phyloP scores from a whole-genome alignment of 352 stramenopile species.

The Phytophthora cryptogea region DNA sequence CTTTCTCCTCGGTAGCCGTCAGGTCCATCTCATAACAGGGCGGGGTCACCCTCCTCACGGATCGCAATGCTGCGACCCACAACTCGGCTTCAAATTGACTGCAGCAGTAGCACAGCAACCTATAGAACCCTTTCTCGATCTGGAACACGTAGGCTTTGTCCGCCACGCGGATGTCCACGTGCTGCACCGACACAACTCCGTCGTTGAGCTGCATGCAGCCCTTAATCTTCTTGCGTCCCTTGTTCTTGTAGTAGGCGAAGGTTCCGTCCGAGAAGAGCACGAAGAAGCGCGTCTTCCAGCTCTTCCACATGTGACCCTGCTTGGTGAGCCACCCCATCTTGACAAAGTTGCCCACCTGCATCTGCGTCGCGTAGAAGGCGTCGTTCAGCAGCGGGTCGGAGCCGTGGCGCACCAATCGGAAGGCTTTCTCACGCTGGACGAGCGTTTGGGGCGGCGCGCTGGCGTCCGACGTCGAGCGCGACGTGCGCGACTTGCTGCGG shows the following conservation, averaged over 20 bases:
- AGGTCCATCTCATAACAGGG: slow-evolving; percentile 72
- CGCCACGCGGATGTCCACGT: slow-evolving; percentile 70
- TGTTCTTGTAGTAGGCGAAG: slow-evolving; percentile 85
- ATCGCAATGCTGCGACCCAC: slow-evolving; percentile 73
- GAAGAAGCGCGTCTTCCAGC: slow-evolving; percentile 88
- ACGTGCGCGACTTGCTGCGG: slow-evolving; percentile 15
- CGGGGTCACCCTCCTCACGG: slow-evolving; percentile 43
- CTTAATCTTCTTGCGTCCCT: slow-evolving; percentile 77
- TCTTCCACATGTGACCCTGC: slow-evolving; percentile 87
- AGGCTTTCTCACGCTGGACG: slow-evolving; percentile 43
- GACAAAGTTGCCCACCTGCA: slow-evolving; percentile 75
- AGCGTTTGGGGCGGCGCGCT: slow-evolving; percentile 22
- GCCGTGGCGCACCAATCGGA: slow-evolving; percentile 48
- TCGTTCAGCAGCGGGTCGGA: slow-evolving; percentile 74
- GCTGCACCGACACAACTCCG: slow-evolving; percentile 80
- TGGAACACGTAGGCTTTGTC: slow-evolving; percentile 82
- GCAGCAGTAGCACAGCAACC: slow-evolving; percentile 77
- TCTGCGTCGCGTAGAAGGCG: slow-evolving; percentile 65
- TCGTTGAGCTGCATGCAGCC: slow-evolving; percentile 85
- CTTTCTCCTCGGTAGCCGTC: slow-evolving; percentile 61
- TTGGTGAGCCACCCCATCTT: slow-evolving; percentile 88
- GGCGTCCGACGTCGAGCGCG: slow-evolving; percentile 33
- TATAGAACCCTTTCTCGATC: slow-evolving; percentile 87
- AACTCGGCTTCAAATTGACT: slow-evolving; percentile 81
- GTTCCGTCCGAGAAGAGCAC: slow-evolving; percentile 83